A percentile compares a stretch with the other conserved stretches of the same genome.
phyloP scores from a whole-genome alignment of 306 rosid species.

The Cucurbita moschata region DNA sequence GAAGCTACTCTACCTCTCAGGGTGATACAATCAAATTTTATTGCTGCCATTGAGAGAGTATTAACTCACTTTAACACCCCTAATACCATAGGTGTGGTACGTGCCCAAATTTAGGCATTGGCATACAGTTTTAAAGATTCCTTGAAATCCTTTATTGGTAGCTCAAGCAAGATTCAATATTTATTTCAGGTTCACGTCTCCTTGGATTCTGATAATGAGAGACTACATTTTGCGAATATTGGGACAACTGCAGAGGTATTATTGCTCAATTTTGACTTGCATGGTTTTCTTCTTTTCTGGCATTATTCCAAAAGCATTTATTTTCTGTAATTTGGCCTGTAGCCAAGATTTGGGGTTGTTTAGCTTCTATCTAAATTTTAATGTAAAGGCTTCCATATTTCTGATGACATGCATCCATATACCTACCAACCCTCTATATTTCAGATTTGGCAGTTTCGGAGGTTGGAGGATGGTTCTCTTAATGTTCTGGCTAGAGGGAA shows the following conservation, averaged over 20 bases:
- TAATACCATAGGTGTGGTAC: constrained; percentile 74
- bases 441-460: constrained; percentile 73
- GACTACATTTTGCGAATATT: constrained; percentile 32
- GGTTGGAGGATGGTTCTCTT: constrained; percentile 70
- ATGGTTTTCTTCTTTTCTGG: neutral
- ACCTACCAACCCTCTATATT: constrained; percentile 5
- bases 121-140: neutral
- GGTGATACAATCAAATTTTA: constrained; percentile 45
- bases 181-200: constrained; percentile 43
- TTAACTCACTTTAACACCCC: constrained; percentile 52
- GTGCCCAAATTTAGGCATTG: constrained; percentile 15
- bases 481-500: constrained; percentile 86
- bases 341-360: neutral
- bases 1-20: constrained; percentile 83
- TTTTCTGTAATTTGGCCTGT: neutral
- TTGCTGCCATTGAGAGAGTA: constrained; percentile 59
- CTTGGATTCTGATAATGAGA: constrained; percentile 22
- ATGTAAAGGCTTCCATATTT: neutral
- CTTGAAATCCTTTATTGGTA: neutral
- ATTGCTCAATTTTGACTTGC: neutral
- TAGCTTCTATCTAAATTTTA: neutral
- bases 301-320: neutral
- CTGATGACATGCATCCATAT: neutral
- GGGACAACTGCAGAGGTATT: constrained; percentile 92
- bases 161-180: constrained; percentile 7